A percentile compares a stretch with the other conserved stretches of the same genome.
Conservation (phyloP, 805 yeast species). For the Groenewaldozyma salmanticensis region DNA sequence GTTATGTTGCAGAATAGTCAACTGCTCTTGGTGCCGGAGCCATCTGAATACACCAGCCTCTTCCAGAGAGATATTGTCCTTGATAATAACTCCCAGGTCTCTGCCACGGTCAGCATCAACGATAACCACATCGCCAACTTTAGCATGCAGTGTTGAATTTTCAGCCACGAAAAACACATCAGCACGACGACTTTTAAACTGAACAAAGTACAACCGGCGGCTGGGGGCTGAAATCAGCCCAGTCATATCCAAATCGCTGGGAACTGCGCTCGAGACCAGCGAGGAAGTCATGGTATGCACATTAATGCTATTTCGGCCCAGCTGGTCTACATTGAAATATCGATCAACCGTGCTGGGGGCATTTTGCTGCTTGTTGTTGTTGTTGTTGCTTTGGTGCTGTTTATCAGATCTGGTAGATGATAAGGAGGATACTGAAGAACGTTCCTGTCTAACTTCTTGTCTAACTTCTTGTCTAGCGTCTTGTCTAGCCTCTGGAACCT, state of each 20-base stretch:
- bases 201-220: slow-evolving; percentile 45
- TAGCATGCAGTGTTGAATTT: slow-evolving; percentile 28
- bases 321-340: slow-evolving; percentile 13
- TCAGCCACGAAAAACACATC: slow-evolving; percentile 65
- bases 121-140: slow-evolving; percentile 58
- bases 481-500: not conserved
- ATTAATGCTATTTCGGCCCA: slow-evolving; percentile 11
- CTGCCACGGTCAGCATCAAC: slow-evolving; percentile 80
- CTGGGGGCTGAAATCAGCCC: slow-evolving; percentile 20
- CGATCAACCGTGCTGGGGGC: slow-evolving; percentile 9
- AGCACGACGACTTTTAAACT: slow-evolving; percentile 69
- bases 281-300: not conserved
- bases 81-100: slow-evolving; percentile 61
- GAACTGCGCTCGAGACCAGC: not conserved
- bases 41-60: slow-evolving; percentile 61
- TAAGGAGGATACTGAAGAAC: slow-evolving; percentile 1
- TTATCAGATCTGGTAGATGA: not conserved
- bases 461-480: not conserved
- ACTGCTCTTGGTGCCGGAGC: slow-evolving; percentile 62
- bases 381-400: slow-evolving; percentile 6
- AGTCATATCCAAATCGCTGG: slow-evolving; percentile 9
- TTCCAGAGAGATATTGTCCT: slow-evolving; percentile 47
- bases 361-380: slow-evolving; percentile 2
- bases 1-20: slow-evolving; percentile 43
- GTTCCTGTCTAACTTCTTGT: not conserved